Conservation (phyloP, 768 basidiomycete species). For the Guyanaporus albipodus region DNA sequence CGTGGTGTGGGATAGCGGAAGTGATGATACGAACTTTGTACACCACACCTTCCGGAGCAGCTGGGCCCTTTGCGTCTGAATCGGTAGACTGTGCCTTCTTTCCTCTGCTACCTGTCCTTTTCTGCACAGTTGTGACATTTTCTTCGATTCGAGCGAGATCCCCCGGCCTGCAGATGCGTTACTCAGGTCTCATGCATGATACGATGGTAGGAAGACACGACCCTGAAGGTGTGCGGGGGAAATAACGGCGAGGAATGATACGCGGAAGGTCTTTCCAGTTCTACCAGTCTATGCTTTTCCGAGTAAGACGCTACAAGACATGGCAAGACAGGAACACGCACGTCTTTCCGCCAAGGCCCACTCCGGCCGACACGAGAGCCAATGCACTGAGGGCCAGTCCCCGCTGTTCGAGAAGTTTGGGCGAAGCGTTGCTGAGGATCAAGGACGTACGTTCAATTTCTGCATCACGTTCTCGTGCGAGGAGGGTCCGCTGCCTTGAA, state of each 20-base stretch:
- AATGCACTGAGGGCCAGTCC: conserved; percentile 78
- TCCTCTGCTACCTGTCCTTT: conserved; percentile 43
- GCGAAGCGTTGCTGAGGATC: conserved; percentile 76
- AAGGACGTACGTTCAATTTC: conserved; percentile 80
- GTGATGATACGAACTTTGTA: conserved; percentile 55
- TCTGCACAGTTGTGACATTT: conserved; percentile 45
- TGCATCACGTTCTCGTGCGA: conserved; percentile 72
- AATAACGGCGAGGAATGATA: conserved; percentile 69
- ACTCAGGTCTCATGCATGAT: conserved; percentile 6
- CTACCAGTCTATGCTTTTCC: conserved; percentile 65
- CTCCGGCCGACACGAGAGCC: conserved; percentile 62
- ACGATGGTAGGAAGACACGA: conserved; percentile 12
- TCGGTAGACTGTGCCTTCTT: conserved; percentile 37
- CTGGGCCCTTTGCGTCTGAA: conserved; percentile 36
- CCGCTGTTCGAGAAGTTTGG: conserved; percentile 81
- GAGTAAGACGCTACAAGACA: conserved; percentile 15
- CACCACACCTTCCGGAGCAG: conserved; percentile 71
- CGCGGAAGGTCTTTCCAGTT: conserved; percentile 78
- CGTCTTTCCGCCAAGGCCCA: conserved; percentile 94
- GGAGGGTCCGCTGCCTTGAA: conserved; percentile 59
- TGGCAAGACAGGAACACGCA: conserved; percentile 30
- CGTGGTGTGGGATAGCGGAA: neutral
- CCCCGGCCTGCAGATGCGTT: conserved; percentile 55
- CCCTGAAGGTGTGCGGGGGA: conserved; percentile 87
- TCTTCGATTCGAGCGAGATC: conserved; percentile 87